A percentile compares a stretch with the other conserved stretches of the same genome.
These are phyloP conservation scores for Lichtheimia corymbifera DNA, from an alignment of 371 early-diverging fungal genomes.

Conservation along the genomic window DNA sequence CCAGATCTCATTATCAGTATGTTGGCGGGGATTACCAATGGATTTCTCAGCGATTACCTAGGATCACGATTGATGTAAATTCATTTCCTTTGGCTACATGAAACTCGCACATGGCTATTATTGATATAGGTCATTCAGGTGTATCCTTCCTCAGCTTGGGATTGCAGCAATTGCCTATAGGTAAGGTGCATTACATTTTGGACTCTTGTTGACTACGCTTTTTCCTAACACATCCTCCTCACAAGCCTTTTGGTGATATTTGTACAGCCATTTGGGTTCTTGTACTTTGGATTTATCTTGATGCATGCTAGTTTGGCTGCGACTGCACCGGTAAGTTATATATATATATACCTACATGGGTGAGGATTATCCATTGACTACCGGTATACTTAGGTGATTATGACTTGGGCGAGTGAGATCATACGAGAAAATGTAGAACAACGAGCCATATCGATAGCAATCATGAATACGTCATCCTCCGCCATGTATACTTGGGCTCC, in stretches of 20 bases:
- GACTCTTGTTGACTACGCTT: no score
- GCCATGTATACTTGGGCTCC: constrained; percentile 42
- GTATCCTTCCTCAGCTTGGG: no score
- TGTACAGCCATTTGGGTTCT: constrained; percentile 43
- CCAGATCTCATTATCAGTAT: constrained; percentile 46
- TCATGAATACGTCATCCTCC: constrained; percentile 46
- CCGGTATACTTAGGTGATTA: constrained; percentile 28
- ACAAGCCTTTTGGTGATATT: constrained; percentile 32
- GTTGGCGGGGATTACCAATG: constrained; percentile 38
- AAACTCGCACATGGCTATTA: background rate
- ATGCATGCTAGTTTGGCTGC: constrained; percentile 41
- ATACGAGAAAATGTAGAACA: constrained; percentile 34
- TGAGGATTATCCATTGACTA: background rate
- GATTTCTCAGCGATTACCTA: constrained; percentile 40
- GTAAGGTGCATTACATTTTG: no score
- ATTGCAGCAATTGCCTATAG: no score
- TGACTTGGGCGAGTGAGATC: constrained; percentile 55
- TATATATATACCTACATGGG: background rate
- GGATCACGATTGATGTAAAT: constrained; percentile 37
- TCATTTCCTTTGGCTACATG: background rate
- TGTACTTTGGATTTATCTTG: constrained; percentile 41
- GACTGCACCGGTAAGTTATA: constrained; percentile 32
- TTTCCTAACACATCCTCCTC: constrained; percentile 10
- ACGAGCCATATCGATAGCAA: constrained; percentile 49
- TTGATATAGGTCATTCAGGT: background rate